These are phyloP conservation scores for Dendrocalamus sinicus DNA, from an alignment of 176 grass and related monocot species.

Conservation along the genomic window DNA sequence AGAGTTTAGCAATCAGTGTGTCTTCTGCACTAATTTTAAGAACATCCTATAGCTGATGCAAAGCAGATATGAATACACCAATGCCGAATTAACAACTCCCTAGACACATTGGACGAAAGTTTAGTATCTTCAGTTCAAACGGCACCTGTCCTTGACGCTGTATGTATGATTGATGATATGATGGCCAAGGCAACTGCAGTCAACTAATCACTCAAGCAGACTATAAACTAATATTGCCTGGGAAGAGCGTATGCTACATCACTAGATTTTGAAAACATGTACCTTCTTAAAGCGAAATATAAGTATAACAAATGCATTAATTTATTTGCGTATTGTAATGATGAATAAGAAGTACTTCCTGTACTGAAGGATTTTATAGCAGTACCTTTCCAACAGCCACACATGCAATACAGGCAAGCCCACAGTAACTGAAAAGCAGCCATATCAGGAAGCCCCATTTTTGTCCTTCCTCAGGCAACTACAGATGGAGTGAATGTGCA, in stretches of 20 bases:
- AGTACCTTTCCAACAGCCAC: slow-evolving; percentile 90
- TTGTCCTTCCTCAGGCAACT: slow-evolving; percentile 96
- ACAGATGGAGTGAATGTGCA: slow-evolving; percentile 26
- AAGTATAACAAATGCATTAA: neutral
- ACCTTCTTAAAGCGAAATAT: slow-evolving; percentile 15
- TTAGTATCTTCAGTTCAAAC: slow-evolving; percentile 9
- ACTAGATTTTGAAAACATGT: neutral
- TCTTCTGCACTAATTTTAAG: neutral
- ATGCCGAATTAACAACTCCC: neutral
- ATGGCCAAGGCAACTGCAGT: neutral
- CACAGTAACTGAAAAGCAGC: slow-evolving; percentile 96
- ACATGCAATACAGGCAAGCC: slow-evolving; percentile 82
- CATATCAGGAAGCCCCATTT: slow-evolving; percentile 99
- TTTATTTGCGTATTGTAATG: neutral
- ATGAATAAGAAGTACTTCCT: slow-evolving; percentile 1
- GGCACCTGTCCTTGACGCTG: neutral
- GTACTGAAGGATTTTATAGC: neutral
- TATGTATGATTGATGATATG: slow-evolving; percentile 7
- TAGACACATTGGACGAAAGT: neutral
- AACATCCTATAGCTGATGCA: neutral
- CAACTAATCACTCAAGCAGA: slow-evolving; percentile 32
- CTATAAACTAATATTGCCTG: slow-evolving; percentile 19
- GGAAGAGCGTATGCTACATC: slow-evolving; percentile 10
- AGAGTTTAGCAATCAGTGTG: neutral
- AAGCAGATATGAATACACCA: slow-evolving; percentile 10